These are phyloP conservation scores for Sarocladium brachiariae DNA, from an alignment of 2,329 filamentous ascomycete species.

Conservation along the genomic window DNA sequence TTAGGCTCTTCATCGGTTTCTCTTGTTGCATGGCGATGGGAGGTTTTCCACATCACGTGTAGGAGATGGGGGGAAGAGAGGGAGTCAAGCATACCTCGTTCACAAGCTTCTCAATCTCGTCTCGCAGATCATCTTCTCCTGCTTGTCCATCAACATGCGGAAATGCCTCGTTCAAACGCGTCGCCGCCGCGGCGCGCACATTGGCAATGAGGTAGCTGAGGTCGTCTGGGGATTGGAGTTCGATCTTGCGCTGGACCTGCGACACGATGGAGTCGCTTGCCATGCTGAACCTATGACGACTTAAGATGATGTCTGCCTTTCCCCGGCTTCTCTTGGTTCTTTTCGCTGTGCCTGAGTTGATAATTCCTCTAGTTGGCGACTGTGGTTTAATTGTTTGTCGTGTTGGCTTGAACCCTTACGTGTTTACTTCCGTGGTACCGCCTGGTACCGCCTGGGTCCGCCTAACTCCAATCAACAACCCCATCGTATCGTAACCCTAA, in stretches of 20 bases:
- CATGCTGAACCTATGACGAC: slow-evolving; percentile 19
- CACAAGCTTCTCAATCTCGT: slow-evolving; percentile 52
- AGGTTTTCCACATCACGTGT: too few species aligned
- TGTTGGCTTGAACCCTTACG: too few species aligned
- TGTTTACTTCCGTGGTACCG: too few species aligned
- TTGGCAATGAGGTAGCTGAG: slow-evolving; percentile 63
- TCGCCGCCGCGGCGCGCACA: slow-evolving; percentile 59
- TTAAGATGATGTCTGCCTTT: not conserved
- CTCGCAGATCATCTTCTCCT: slow-evolving; percentile 49
- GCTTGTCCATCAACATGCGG: slow-evolving; percentile 49
- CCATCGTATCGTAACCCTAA: not conserved
- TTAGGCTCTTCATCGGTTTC: not conserved
- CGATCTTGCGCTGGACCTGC: slow-evolving; percentile 62
- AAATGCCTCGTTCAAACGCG: slow-evolving; percentile 61
- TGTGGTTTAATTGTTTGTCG: too few species aligned
- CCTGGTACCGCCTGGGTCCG: too few species aligned
- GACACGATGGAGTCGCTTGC: slow-evolving; percentile 27
- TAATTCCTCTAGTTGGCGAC: too few species aligned
- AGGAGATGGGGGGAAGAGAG: too few species aligned
- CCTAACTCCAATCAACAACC: too few species aligned
- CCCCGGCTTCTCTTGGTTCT: not conserved
- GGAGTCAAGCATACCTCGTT: slow-evolving; percentile 45
- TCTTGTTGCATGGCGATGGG: not conserved
- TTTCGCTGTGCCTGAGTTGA: not conserved
- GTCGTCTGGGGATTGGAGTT: slow-evolving; percentile 71